Base-by-base conservation (phyloP, 2,329 filamentous ascomycete species). In the Clarireedia sp. region DNA sequence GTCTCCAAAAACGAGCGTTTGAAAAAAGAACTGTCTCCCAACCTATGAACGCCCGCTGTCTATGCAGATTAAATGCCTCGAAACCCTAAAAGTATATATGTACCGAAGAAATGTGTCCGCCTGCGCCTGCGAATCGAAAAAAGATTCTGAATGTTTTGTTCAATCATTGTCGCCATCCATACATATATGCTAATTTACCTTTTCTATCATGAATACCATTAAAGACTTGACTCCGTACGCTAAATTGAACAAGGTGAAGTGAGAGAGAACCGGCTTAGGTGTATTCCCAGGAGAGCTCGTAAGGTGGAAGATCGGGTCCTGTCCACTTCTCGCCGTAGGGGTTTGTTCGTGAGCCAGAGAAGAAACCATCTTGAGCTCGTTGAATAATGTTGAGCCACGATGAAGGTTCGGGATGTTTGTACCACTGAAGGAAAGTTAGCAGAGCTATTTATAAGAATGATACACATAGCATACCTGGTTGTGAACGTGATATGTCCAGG, bases 401-500 rank as follows among this genome's bases (percentile, higher is more conserved):
- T 5, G 75, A 78, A 10, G 77, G 78, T 64, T 80, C 77, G 1
- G 78, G 78, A 56, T 78, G 74, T 62, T 78, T 80, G 45, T 73
- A 63, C 78, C 78, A 81, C 75, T 80, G 26, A 26, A 41, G 40
- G 47, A 33, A 45, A 43, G 9, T 26, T 43, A 40, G 17, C 29
- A 29, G 12, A 51, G 58, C 44, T 66, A 8, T 12, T 19, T 8
- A n/a, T 12, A 16, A 23, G 16, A 2, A 5, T n/a, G 8, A 23
- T 21, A 12, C 0, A 16, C n/a, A 19, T 17, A 41, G 41, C 73
- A 67, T 67, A 78, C 76, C 70, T 79, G 78, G 59, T 80, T 80
- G 63, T 81, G 78, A 57, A 80, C 75, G 63, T 81, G 78, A 63
- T 80, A 81, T 26, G 76, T 79, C 75, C 76, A 81, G 21, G 76